Evolutionary conservation across 1,284 basidiomycete genomes (phyloP).

Genomic region (Pseudozyma thailandica): DNA sequence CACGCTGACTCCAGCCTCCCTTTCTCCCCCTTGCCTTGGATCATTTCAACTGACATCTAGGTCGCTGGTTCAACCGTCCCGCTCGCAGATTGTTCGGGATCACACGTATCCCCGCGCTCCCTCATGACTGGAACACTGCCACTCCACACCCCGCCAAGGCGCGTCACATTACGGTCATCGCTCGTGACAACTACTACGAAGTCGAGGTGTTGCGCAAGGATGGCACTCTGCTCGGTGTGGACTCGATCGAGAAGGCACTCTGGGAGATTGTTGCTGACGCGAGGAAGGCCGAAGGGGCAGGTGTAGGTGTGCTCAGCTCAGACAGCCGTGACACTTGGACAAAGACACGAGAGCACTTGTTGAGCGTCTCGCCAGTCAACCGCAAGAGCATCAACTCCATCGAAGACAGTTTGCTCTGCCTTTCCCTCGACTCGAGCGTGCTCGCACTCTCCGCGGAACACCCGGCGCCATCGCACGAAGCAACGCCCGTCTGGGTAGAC

Average conservation of each 20-base stretch:
- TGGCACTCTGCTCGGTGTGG: constrained; percentile 70
- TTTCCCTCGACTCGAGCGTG: constrained; percentile 73
- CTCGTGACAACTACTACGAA: constrained; percentile 84
- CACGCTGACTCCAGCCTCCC: constrained; percentile 26
- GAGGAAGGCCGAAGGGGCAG: constrained; percentile 70
- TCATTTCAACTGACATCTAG: constrained; percentile 37
- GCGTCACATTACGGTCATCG: constrained; percentile 77
- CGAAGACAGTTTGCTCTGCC: constrained; percentile 79
- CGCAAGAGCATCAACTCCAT: constrained; percentile 74
- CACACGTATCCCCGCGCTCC: constrained; percentile 68
- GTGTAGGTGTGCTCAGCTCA: constrained; percentile 80
- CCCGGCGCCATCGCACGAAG: constrained; percentile 70
- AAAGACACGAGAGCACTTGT: constrained; percentile 79
- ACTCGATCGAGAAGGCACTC: constrained; percentile 77
- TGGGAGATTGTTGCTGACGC: constrained; percentile 79
- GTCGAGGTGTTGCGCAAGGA: constrained; percentile 73
- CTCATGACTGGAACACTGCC: constrained; percentile 69
- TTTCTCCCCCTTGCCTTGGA: constrained; percentile 20
- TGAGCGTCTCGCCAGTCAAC: constrained; percentile 78
- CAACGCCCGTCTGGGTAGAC: constrained; percentile 76
- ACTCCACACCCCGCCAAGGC: constrained; percentile 71
- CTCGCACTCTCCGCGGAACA: constrained; percentile 66
- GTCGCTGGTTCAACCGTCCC: constrained; percentile 72
- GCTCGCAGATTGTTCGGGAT: constrained; percentile 71
- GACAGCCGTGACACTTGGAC: constrained; percentile 86